phyloP scores from a whole-genome alignment of 768 basidiomycete genomes.

The Coprinopsis strossmayeri region DNA sequence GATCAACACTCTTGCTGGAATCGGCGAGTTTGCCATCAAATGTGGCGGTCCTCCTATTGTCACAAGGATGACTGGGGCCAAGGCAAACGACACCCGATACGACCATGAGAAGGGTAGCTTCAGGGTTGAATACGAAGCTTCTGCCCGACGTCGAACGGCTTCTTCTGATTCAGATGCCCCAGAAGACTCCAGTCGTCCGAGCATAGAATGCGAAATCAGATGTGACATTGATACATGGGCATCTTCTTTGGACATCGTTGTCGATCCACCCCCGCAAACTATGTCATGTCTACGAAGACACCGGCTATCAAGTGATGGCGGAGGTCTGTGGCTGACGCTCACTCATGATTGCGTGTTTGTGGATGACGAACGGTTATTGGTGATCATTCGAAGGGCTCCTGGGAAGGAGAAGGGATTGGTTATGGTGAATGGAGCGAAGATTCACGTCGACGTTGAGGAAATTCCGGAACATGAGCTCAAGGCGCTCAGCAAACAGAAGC shows the following conservation, averaged over 20 bases:
- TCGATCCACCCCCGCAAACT: constrained; percentile 86
- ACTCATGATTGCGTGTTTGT: constrained; percentile 78
- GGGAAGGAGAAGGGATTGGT: constrained; percentile 77
- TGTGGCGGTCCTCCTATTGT: constrained; percentile 91
- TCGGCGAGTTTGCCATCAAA: constrained; percentile 94
- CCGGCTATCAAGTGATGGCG: constrained; percentile 77
- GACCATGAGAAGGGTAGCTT: constrained; percentile 83
- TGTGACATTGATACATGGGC: constrained; percentile 93
- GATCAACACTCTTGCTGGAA: constrained; percentile 82
- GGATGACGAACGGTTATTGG: constrained; percentile 68
- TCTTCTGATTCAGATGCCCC: constrained; percentile 17
- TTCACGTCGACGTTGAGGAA: constrained; percentile 84
- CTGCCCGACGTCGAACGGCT: constrained; percentile 38
- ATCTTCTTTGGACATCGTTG: constrained; percentile 74
- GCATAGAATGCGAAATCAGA: constrained; percentile 84
- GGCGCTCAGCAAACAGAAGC: constrained; percentile 72
- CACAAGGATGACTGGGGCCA: constrained; percentile 77
- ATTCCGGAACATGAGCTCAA: constrained; percentile 84
- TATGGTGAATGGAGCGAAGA: constrained; percentile 83
- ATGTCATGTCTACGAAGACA: constrained; percentile 84
- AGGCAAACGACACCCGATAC: constrained; percentile 66
- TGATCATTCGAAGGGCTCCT: constrained; percentile 70
- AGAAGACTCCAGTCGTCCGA: constrained; percentile 30
- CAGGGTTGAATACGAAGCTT: constrained; percentile 78
- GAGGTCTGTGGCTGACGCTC: constrained; percentile 91